Conservation (phyloP, 2,329 filamentous ascomycete species). For the Colletotrichum musicola region DNA sequence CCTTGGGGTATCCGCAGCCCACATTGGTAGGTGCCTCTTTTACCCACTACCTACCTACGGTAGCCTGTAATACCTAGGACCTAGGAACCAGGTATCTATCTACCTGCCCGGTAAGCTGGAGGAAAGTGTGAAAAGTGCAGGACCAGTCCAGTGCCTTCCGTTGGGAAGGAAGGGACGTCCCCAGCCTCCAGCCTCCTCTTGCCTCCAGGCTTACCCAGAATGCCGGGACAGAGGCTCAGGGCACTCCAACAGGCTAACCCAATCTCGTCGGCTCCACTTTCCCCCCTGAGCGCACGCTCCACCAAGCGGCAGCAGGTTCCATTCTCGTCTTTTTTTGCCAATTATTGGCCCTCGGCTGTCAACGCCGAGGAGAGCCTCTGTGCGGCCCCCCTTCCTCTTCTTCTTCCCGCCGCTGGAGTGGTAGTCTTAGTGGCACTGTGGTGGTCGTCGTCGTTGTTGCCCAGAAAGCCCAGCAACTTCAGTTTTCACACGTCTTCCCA, state of each 20-base stretch:
- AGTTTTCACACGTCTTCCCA: slow-evolving; percentile 8
- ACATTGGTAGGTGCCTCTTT: no score
- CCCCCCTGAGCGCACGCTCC: slow-evolving; percentile 29
- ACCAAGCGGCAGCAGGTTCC: slow-evolving; percentile 8
- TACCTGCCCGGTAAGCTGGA: no score
- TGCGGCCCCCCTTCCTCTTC: background rate
- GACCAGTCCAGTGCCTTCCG: no score
- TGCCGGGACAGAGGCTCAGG: slow-evolving; percentile 35
- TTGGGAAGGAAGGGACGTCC: slow-evolving; percentile 5
- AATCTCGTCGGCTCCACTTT: slow-evolving; percentile 30
- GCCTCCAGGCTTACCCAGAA: slow-evolving; percentile 28
- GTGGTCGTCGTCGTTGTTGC: background rate
- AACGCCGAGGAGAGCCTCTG: background rate
- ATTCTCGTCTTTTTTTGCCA: slow-evolving; percentile 18
- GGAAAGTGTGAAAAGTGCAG: no score
- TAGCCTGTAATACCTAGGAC: no score
- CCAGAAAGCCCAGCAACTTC: slow-evolving; percentile 1
- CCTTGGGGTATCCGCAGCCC: background rate
- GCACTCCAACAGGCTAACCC: slow-evolving; percentile 32
- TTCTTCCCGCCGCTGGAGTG: slow-evolving; percentile 2
- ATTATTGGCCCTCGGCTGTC: slow-evolving; percentile 16
- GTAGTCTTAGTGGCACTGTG: background rate
- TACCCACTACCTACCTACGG: no score
- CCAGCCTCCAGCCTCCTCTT: slow-evolving; percentile 8
- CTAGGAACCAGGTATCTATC: no score